Evolutionary conservation across 352 stramenopile genomes (phyloP), one percentile per base, ranked within the genome.

Genomic region (Globisporangium iwayamae): DNA sequence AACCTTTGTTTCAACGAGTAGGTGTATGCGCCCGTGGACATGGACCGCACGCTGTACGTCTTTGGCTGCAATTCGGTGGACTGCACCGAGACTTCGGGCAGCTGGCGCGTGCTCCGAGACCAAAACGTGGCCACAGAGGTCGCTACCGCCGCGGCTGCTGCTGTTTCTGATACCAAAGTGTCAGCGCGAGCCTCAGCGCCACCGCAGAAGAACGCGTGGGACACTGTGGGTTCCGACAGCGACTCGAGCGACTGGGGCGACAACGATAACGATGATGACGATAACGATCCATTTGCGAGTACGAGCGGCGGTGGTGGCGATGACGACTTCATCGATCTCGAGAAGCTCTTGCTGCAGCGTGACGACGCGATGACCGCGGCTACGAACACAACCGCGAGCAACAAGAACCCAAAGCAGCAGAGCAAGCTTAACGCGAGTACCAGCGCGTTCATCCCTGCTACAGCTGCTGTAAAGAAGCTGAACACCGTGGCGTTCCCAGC

Each of bases 61-160:
- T 95, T 95, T 63, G 86, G 86, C 10, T 95, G 86, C 75, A 95
- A 95, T 62, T 85, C 86, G 6, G 69, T 81, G n/a, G 75, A 78
- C 1, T 95, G 86, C 63, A 87, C 75, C 0, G 72, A 91, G 53
- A 74, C 66, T 0, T 50, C 77, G 10, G 80, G 83, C 3, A 89
- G 86, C 59, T 95, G 86, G 86, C 67, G 84, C 60, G 86, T 91
- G 38, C 54, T 95, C 58, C 74, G 86, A 36, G 79, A 93, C 59
- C 79, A 95, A 67, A 57, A 63, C 18, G 60, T 70, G 2, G 39
- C 41, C 6, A 48, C 53, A 32, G 64, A 67, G 20, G 52, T 67
- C 45, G 10, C 8, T 28, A 34, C 53, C 3, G 45, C 59, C 4
- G 43, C 30, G 10, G 41, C 47, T 30, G 6, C 39, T 41, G 22